Conservation (phyloP, 495 filamentous ascomycete genomes). For the Pyrenula aspistea region DNA sequence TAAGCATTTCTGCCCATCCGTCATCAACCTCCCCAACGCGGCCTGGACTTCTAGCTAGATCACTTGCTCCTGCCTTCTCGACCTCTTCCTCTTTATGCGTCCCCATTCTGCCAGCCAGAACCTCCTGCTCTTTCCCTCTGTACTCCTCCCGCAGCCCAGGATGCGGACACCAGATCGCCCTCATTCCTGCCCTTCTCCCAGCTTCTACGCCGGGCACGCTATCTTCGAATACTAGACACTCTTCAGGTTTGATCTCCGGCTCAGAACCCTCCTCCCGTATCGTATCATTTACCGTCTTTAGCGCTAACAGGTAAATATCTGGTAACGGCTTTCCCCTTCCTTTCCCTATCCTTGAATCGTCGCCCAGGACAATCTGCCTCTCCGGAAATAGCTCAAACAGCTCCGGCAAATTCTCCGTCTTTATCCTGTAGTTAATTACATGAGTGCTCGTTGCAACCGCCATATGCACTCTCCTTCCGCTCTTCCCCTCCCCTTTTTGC, state of each 20-base stretch:
- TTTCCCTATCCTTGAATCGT: conserved; percentile 66
- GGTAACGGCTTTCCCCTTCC: conserved; percentile 87
- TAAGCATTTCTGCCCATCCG: conserved; percentile 57
- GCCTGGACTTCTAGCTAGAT: conserved; percentile 24
- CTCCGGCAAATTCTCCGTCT: conserved; percentile 60
- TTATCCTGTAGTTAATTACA: conserved; percentile 58
- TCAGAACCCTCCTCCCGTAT: conserved; percentile 45
- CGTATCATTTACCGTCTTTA: conserved; percentile 71
- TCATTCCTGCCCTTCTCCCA: conserved; percentile 85
- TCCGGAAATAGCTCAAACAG: conserved; percentile 64
- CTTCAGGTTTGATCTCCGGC: conserved; percentile 57
- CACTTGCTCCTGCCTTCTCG: conserved; percentile 31
- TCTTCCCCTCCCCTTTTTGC: conserved; percentile 26
- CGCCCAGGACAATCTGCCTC: conserved; percentile 63
- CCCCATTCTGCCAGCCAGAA: conserved; percentile 72
- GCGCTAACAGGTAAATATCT: conserved; percentile 85
- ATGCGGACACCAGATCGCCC: conserved; percentile 89
- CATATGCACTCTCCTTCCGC: conserved; percentile 49
- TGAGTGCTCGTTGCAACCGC: conserved; percentile 79
- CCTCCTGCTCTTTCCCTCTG: conserved; percentile 61
- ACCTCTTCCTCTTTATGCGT: conserved; percentile 45
- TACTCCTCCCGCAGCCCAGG: conserved; percentile 65
- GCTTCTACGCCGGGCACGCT: conserved; percentile 86
- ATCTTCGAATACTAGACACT: conserved; percentile 96
- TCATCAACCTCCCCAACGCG: conserved; percentile 51